A percentile compares a stretch with the other conserved stretches of the same genome.
These are phyloP conservation scores for Brassica balearica DNA, from an alignment of 441 rosid species.

Conservation along the genomic window DNA sequence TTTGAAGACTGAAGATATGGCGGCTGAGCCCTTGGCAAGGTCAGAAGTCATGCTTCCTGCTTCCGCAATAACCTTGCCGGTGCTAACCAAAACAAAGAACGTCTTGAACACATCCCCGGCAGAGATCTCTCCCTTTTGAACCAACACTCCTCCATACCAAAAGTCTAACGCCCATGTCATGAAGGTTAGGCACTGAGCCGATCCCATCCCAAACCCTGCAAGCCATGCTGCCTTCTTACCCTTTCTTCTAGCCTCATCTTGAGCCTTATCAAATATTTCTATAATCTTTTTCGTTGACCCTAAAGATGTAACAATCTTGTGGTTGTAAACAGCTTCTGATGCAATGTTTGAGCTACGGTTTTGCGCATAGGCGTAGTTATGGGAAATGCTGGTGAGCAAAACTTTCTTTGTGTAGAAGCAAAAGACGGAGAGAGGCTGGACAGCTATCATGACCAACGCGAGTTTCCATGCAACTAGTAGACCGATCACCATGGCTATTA, in stretches of 20 bases:
- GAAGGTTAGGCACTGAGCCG: constrained; percentile 79
- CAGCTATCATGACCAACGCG: constrained; percentile 80
- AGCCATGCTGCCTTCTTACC: constrained; percentile 77
- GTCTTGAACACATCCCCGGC: constrained; percentile 92
- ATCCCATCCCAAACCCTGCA: constrained; percentile 91
- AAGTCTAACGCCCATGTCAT: constrained; percentile 88
- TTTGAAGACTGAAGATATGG: constrained; percentile 74
- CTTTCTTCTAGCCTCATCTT: constrained; percentile 71
- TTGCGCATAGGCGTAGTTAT: constrained; percentile 72
- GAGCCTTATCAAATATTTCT: constrained; percentile 74
- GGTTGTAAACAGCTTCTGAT: constrained; percentile 79
- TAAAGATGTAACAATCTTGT: constrained; percentile 73
- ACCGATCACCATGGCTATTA: constrained; percentile 81
- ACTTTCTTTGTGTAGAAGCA: constrained; percentile 83
- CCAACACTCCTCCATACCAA: constrained; percentile 82
- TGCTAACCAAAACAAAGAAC: constrained; percentile 80
- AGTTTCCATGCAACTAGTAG: constrained; percentile 82
- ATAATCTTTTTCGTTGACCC: constrained; percentile 71
- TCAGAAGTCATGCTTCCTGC: constrained; percentile 98
- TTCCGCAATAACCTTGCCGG: constrained; percentile 88
- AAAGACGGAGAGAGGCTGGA: constrained; percentile 77
- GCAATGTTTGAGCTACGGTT: constrained; percentile 85
- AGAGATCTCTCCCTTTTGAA: constrained; percentile 69
- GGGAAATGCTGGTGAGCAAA: constrained; percentile 65
- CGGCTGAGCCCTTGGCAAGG: constrained; percentile 79